These are phyloP conservation scores for Maudiozyma turicensis DNA, from an alignment of 805 yeast genomes.

Conservation along the genomic window DNA sequence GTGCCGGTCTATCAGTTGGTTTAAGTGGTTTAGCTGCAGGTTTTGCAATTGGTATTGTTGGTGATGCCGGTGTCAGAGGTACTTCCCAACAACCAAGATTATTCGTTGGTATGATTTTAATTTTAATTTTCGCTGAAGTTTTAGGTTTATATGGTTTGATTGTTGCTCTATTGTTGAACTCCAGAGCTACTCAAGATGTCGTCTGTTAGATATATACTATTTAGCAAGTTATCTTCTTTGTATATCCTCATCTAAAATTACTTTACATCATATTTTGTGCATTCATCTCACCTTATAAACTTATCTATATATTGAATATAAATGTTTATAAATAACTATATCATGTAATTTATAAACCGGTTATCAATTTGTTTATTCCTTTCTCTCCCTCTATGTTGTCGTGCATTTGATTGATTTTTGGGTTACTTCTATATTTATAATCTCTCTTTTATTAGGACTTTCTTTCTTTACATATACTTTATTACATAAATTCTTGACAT, in stretches of 20 bases:
- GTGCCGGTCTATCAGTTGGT: conserved; percentile 97
- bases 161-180: conserved; percentile 95
- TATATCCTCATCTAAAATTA: not conserved
- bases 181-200: conserved; percentile 93
- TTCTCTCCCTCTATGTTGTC: too few relatives aligned
- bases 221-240: not conserved
- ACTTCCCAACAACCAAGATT: conserved; percentile 97
- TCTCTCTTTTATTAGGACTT: not conserved
- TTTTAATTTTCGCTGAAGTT: conserved; percentile 97
- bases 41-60: conserved; percentile 97
- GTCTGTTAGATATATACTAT: conserved; percentile 41
- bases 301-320: not conserved
- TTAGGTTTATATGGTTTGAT: conserved; percentile 97
- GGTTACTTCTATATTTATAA: not conserved
- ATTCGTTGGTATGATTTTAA: conserved; percentile 96
- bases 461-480: not conserved
- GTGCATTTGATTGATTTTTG: not conserved
- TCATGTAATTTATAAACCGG: not conserved
- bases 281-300: not conserved
- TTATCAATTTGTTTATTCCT: too few relatives aligned
- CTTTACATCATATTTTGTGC: not conserved
- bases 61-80: conserved; percentile 99
- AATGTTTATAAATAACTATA: not conserved
- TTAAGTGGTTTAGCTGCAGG: conserved; percentile 97
- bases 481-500: conserved; percentile 25